These are phyloP conservation scores for Crotalaria pallida DNA, from an alignment of 306 rosid species.

Conservation along the genomic window DNA sequence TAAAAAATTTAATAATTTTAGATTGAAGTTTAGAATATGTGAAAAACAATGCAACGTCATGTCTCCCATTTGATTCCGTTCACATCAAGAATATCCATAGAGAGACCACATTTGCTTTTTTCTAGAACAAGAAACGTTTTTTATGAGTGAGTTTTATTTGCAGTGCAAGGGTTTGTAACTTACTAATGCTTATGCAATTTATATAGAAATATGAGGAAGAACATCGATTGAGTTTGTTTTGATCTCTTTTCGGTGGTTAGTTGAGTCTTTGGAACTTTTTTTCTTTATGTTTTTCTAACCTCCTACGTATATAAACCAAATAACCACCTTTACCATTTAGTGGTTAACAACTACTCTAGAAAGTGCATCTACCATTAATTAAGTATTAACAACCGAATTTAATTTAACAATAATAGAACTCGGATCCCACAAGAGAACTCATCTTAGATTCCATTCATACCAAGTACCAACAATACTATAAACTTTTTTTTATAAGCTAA, in stretches of 20 bases:
- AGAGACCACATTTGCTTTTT: not conserved
- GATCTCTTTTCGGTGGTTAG: too few species aligned
- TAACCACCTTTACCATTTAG: not conserved
- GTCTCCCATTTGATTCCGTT: conserved; percentile 32
- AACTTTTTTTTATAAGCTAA: too few species aligned
- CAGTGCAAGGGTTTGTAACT: too few species aligned
- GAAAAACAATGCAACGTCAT: not conserved
- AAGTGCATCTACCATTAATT: not conserved
- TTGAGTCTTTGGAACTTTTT: too few species aligned
- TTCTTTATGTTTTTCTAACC: too few species aligned
- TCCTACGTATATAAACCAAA: too few species aligned
- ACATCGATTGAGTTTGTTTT: too few species aligned
- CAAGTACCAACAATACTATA: too few species aligned
- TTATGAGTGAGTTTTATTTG: too few species aligned
- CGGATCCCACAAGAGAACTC: not conserved
- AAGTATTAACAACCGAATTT: not conserved
- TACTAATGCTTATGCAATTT: too few species aligned
- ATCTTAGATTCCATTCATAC: conserved; percentile 36
- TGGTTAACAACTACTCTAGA: not conserved
- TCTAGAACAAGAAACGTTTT: not conserved
- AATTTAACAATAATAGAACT: not conserved
- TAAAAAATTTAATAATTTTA: too few species aligned
- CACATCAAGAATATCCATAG: conserved; percentile 16
- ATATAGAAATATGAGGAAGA: too few species aligned
- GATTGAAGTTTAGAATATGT: not conserved